Evolutionary conservation across 2,329 filamentous ascomycete genomes (phyloP).

Genomic region (Penicillium brevicompactum): DNA sequence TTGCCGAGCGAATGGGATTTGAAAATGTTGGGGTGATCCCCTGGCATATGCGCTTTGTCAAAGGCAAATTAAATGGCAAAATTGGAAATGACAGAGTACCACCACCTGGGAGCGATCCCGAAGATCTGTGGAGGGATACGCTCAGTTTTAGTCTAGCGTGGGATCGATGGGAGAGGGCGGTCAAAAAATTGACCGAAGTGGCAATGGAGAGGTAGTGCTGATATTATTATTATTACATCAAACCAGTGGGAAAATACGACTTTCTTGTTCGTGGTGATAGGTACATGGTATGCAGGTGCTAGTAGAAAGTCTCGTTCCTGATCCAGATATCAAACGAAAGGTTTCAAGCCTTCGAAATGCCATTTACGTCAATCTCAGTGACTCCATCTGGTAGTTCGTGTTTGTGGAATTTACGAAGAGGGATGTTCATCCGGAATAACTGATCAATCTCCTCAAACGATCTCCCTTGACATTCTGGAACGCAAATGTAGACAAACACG

Average conservation of each 20-base stretch:
- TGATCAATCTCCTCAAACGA: constrained; percentile 28
- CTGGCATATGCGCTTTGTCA: constrained; percentile 21
- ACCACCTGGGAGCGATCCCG: constrained; percentile 14
- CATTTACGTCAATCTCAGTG: background rate
- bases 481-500: constrained; percentile 25
- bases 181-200: background rate
- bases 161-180: constrained; percentile 16
- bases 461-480: constrained; percentile 20
- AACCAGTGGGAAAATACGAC: too few species aligned
- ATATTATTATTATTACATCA: too few species aligned
- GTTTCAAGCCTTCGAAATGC: background rate
- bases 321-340: too few species aligned
- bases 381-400: background rate
- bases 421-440: constrained; percentile 6
- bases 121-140: constrained; percentile 23
- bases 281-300: too few species aligned
- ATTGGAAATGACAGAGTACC: constrained; percentile 16
- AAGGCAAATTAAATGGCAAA: constrained; percentile 15
- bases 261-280: too few species aligned
- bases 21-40: constrained; percentile 12
- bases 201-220: constrained; percentile 1
- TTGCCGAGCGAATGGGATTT: constrained; percentile 25
- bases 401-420: background rate
- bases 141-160: constrained; percentile 15
- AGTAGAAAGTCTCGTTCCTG: too few species aligned